These are phyloP conservation scores for Penicillium sp. DNA, from an alignment of 2,329 filamentous ascomycete genomes.

Conservation along the genomic window DNA sequence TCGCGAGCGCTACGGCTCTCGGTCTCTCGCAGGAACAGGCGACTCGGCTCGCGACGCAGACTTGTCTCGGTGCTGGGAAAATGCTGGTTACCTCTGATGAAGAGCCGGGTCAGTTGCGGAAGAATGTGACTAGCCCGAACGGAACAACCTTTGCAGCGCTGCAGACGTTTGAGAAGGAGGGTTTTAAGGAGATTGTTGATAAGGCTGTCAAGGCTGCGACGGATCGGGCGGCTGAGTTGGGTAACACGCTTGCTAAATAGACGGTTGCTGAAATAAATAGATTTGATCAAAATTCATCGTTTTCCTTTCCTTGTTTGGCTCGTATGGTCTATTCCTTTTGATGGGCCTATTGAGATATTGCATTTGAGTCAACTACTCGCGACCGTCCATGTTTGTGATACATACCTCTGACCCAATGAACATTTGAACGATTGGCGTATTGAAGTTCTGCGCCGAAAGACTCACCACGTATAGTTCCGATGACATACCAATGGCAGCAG, in stretches of 20 bases:
- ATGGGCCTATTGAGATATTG: no score
- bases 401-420: no score
- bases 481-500: no score
- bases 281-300: not conserved
- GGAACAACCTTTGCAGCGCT: constrained; percentile 40
- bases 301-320: not conserved
- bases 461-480: no score
- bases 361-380: no score
- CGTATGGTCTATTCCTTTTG: no score
- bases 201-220: constrained; percentile 39
- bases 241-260: constrained; percentile 21
- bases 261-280: not conserved
- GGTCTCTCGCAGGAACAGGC: constrained; percentile 39
- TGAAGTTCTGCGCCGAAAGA: no score
- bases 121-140: constrained; percentile 43
- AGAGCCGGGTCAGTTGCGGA: constrained; percentile 36
- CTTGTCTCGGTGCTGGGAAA: constrained; percentile 40
- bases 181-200: constrained; percentile 36
- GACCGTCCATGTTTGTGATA: no score
- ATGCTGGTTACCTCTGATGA: constrained; percentile 39
- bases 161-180: constrained; percentile 34
- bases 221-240: constrained; percentile 35
- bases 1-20: constrained; percentile 37
- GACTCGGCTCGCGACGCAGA: constrained; percentile 37
- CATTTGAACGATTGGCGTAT: no score